A percentile compares a stretch with the other conserved stretches of the same genome.
Evolutionary conservation across 176 grass and related monocot genomes (phyloP).

Genomic region (Triticum dicoccoides): DNA sequence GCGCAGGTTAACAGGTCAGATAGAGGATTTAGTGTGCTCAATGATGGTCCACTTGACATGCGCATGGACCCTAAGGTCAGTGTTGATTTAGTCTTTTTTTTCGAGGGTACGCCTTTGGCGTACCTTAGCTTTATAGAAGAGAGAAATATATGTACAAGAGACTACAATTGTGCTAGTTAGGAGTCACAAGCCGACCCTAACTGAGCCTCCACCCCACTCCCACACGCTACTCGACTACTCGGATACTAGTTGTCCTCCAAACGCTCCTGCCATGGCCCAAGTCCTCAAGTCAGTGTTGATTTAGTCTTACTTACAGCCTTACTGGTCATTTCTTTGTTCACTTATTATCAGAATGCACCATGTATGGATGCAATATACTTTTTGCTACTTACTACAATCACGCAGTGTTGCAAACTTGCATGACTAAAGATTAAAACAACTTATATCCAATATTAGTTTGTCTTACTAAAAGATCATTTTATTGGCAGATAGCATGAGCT

Average conservation of each 20-base stretch:
- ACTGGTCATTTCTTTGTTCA: not conserved
- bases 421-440: not conserved
- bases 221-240: too few relatives aligned
- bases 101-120: too few relatives aligned
- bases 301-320: not conserved
- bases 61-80: conserved; percentile 92
- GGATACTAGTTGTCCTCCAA: too few relatives aligned
- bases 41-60: conserved; percentile 90
- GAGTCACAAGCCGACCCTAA: too few relatives aligned
- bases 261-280: too few relatives aligned
- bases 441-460: not conserved
- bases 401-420: not conserved
- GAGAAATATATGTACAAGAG: too few relatives aligned
- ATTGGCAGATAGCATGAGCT: not conserved
- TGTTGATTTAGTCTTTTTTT: not conserved
- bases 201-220: too few relatives aligned
- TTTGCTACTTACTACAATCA: not conserved
- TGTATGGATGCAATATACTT: not conserved
- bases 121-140: too few relatives aligned
- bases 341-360: not conserved
- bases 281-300: not conserved
- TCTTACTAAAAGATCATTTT: not conserved
- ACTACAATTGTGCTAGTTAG: too few relatives aligned
- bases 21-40: conserved; percentile 80
- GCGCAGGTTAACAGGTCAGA: conserved; percentile 55